These are phyloP conservation scores for Tetrapisispora nanseiensis DNA, from an alignment of 805 yeast species.

Conservation along the genomic window DNA sequence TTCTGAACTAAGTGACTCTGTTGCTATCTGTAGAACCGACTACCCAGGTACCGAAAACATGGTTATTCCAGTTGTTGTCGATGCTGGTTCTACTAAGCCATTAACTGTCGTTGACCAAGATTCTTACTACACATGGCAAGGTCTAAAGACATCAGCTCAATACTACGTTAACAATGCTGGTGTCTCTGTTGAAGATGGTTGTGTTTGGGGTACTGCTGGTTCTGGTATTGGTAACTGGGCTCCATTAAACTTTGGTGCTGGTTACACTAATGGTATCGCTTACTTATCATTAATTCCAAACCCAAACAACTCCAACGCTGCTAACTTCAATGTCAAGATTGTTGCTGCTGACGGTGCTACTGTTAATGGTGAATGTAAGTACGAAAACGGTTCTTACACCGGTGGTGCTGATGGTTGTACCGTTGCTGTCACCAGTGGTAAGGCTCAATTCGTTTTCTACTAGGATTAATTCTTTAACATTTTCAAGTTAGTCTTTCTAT, in stretches of 20 bases:
- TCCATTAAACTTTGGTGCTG: constrained; percentile 92
- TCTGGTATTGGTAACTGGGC: constrained; percentile 97
- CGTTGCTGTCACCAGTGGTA: constrained; percentile 76
- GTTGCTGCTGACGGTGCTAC: constrained; percentile 56
- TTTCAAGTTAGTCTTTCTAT: neutral
- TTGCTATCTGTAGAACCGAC: constrained; percentile 95
- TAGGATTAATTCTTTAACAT: neutral
- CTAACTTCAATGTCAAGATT: constrained; percentile 70
- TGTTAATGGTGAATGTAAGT: constrained; percentile 68
- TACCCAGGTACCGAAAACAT: constrained; percentile 99
- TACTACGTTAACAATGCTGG: constrained; percentile 97
- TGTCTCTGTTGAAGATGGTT: constrained; percentile 81
- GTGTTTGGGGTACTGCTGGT: constrained; percentile 83
- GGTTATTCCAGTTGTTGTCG: constrained; percentile 84
- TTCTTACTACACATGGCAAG: constrained; percentile 74
- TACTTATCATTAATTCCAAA: constrained; percentile 91
- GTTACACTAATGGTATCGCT: constrained; percentile 59
- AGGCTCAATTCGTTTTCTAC: constrained; percentile 75
- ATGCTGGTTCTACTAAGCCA: constrained; percentile 56
- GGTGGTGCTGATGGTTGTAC: constrained; percentile 83
- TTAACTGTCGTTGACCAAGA: constrained; percentile 75
- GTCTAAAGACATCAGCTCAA: constrained; percentile 82
- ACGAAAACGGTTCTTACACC: constrained; percentile 57
- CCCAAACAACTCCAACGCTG: constrained; percentile 70
- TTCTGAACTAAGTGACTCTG: constrained; percentile 51